Evolutionary conservation across 768 basidiomycete species (phyloP).

Genomic region (Tulasnella sp.): DNA sequence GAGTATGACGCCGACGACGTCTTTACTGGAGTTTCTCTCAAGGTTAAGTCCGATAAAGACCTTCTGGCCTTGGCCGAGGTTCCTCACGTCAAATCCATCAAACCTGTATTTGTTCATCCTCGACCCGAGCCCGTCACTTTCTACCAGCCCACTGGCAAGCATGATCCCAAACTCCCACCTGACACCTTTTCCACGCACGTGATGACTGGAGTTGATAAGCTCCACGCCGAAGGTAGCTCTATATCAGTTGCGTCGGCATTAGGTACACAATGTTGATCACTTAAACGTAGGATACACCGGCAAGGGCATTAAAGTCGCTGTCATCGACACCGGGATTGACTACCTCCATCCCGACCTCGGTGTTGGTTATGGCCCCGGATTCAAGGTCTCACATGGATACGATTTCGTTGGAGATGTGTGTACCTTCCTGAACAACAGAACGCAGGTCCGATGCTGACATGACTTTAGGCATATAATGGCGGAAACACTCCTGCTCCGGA

Average conservation of each 20-base stretch:
- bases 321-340: constrained; percentile 36
- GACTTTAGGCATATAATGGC: constrained; percentile 27
- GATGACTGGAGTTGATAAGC: constrained; percentile 35
- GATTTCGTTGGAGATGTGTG: constrained; percentile 34
- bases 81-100: constrained; percentile 34
- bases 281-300: neutral
- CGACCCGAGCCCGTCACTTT: constrained; percentile 13
- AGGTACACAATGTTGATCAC: neutral
- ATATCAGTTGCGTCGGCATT: neutral
- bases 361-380: constrained; percentile 29
- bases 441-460: constrained; percentile 11
- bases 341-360: constrained; percentile 33
- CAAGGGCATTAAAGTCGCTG: constrained; percentile 32
- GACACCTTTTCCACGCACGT: constrained; percentile 34
- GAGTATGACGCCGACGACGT: constrained; percentile 26
- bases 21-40: constrained; percentile 19
- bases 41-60: constrained; percentile 31
- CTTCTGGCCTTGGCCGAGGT: constrained; percentile 26
- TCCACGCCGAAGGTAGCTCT: constrained; percentile 31
- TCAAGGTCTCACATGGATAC: constrained; percentile 34
- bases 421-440: constrained; percentile 40
- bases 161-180: constrained; percentile 27
- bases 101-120: constrained; percentile 15
- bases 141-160: constrained; percentile 21
- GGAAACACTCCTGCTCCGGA: constrained; percentile 30